phyloP scores from a whole-genome alignment of 148 eudicot species.

The Vaccinium corymbosum region DNA sequence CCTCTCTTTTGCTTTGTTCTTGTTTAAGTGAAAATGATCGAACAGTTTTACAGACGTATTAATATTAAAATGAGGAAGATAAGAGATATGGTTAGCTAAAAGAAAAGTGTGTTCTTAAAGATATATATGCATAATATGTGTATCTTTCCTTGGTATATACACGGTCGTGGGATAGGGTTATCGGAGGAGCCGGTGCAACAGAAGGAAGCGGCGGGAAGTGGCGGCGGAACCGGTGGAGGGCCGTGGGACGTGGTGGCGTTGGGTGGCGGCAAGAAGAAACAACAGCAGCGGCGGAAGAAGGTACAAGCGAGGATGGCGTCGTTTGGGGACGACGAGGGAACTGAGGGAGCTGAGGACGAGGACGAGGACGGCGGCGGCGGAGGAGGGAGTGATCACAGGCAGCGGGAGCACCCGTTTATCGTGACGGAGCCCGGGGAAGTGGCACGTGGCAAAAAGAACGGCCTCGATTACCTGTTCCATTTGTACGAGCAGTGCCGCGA shows the following conservation, averaged over 20 bases:
- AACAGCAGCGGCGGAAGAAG: conserved; percentile 30
- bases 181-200: conserved; percentile 88
- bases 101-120: no score
- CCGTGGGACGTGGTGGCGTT: conserved; percentile 57
- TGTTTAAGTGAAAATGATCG: no score
- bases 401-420: conserved; percentile 92
- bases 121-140: neutral
- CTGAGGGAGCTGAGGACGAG: conserved; percentile 17
- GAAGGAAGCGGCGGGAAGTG: conserved; percentile 66
- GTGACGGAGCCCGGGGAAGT: conserved; percentile 99
- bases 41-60: no score
- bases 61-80: no score
- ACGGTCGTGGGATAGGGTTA: conserved; percentile 35
- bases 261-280: conserved; percentile 29
- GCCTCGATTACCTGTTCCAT: conserved; percentile 89
- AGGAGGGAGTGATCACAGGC: conserved; percentile 53
- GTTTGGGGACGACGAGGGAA: conserved; percentile 43
- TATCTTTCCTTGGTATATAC: neutral
- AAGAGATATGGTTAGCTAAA: no score
- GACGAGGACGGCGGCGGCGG: conserved; percentile 20
- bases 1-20: no score
- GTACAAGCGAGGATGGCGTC: conserved; percentile 23
- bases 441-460: conserved; percentile 98
- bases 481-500: conserved; percentile 92
- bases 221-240: conserved; percentile 39